These are phyloP conservation scores for Keithomyces neogunnii DNA, from an alignment of 2,329 filamentous ascomycete genomes.

Conservation along the genomic window DNA sequence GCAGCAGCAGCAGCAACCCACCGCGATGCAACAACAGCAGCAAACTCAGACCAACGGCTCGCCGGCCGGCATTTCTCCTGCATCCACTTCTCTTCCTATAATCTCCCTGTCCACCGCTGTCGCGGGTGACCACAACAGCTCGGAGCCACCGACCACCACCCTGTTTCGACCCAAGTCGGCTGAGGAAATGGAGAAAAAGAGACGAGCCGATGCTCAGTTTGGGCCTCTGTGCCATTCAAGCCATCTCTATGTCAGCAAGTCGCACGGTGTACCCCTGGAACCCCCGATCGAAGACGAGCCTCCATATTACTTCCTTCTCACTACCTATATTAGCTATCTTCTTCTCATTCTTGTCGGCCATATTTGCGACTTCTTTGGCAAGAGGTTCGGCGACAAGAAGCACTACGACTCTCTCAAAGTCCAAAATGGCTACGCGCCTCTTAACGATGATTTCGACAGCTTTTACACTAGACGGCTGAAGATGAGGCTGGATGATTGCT, in stretches of 20 bases:
- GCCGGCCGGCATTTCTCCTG: conserved; percentile 57
- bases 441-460: conserved; percentile 98
- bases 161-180: conserved; percentile 82
- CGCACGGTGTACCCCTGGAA: conserved; percentile 70
- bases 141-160: conserved; percentile 64
- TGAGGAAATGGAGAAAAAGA: conserved; percentile 69
- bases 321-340: conserved; percentile 97
- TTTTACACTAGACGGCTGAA: conserved; percentile 94
- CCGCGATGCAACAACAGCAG: conserved; percentile 7
- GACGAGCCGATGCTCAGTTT: conserved; percentile 81
- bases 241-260: conserved; percentile 84
- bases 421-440: conserved; percentile 81
- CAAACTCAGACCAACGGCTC: conserved; percentile 26
- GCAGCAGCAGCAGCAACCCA: conserved; percentile 13
- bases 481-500: conserved; percentile 93
- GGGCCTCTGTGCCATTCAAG: conserved; percentile 71
- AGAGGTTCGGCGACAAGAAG: conserved; percentile 80
- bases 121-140: conserved; percentile 61
- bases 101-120: conserved; percentile 87
- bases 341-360: conserved; percentile 94
- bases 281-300: conserved; percentile 90
- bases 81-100: conserved; percentile 73
- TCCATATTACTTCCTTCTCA: conserved; percentile 92
- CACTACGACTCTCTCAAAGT: conserved; percentile 74
- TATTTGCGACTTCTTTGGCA: conserved; percentile 94